Evolutionary conservation across 441 rosid genomes (phyloP).

Genomic region (Geranium incanum): DNA sequence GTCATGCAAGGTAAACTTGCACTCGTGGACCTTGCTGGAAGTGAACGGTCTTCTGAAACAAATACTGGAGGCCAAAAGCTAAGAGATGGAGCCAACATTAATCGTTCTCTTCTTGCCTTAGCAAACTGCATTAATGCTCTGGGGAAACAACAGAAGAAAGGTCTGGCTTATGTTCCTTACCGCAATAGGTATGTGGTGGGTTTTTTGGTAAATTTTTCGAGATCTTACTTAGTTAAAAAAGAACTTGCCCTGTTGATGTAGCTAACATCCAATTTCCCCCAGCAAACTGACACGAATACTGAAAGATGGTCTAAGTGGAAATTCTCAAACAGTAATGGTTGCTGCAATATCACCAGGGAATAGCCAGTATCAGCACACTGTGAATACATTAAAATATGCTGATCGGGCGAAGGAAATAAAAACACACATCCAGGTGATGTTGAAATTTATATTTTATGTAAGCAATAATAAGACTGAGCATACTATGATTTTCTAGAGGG

Average conservation of each 20-base stretch:
- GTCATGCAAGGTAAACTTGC: conserved; percentile 81
- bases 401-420: conserved; percentile 91
- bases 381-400: conserved; percentile 90
- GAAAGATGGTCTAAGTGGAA: conserved; percentile 85
- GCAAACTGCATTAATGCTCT: conserved; percentile 92
- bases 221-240: not conserved
- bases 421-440: conserved; percentile 78
- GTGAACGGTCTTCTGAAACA: conserved; percentile 92
- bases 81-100: conserved; percentile 92
- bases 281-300: conserved; percentile 92
- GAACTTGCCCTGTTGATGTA: conserved; percentile 10
- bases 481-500: conserved; percentile 1
- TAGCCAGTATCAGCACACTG: conserved; percentile 78
- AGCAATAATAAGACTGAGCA: not conserved
- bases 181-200: conserved; percentile 59
- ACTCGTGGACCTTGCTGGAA: conserved; percentile 97
- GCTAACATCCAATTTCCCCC: conserved; percentile 29
- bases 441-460: not conserved
- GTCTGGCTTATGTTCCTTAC: conserved; percentile 94
- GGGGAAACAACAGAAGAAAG: conserved; percentile 91
- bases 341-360: conserved; percentile 79
- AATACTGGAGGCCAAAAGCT: conserved; percentile 84
- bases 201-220: not conserved
- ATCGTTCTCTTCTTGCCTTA: conserved; percentile 89
- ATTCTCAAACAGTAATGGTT: conserved; percentile 69